These are phyloP conservation scores for Dryadomyces sulphureus DNA, from an alignment of 2,329 filamentous ascomycete genomes.

Conservation along the genomic window DNA sequence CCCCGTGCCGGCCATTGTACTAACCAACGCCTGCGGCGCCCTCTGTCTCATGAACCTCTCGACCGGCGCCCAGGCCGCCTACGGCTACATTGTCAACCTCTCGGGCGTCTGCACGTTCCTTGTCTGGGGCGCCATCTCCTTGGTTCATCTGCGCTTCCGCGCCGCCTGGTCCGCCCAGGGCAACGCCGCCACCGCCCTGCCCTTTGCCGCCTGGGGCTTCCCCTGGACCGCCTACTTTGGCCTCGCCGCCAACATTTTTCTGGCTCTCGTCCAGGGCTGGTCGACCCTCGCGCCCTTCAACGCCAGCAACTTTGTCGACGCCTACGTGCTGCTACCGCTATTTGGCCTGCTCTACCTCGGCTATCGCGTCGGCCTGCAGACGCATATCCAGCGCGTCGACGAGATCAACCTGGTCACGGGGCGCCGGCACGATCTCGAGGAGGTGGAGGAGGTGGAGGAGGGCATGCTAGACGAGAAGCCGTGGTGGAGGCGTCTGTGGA, in stretches of 20 bases:
- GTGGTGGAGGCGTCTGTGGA: constrained; percentile 29
- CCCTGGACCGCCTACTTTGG: constrained; percentile 47
- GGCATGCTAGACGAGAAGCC: constrained; percentile 15
- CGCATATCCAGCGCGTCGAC: constrained; percentile 30
- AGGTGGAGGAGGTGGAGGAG: constrained; percentile 19
- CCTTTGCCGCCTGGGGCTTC: constrained; percentile 38
- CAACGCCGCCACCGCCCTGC: constrained; percentile 35
- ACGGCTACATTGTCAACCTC: constrained; percentile 55
- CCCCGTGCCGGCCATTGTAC: constrained; percentile 44
- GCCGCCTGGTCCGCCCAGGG: constrained; percentile 46
- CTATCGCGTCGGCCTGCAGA: constrained; percentile 41
- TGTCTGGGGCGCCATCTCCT: constrained; percentile 56
- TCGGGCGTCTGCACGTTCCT: constrained; percentile 57
- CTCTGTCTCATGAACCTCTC: constrained; percentile 64
- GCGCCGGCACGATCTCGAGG: constrained; percentile 38
- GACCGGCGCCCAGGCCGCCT: constrained; percentile 50
- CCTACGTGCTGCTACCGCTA: constrained; percentile 45
- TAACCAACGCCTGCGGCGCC: constrained; percentile 56
- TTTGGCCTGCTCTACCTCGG: constrained; percentile 41
- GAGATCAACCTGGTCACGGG: constrained; percentile 44
- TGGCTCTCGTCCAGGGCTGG: constrained; percentile 48
- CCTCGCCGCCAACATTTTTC: constrained; percentile 39
- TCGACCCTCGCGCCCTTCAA: constrained; percentile 42
- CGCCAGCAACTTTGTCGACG: constrained; percentile 45
- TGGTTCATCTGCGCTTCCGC: constrained; percentile 60